Base-by-base conservation (phyloP, 2,329 filamentous ascomycete species). In the Colletotrichum plurivorum region DNA sequence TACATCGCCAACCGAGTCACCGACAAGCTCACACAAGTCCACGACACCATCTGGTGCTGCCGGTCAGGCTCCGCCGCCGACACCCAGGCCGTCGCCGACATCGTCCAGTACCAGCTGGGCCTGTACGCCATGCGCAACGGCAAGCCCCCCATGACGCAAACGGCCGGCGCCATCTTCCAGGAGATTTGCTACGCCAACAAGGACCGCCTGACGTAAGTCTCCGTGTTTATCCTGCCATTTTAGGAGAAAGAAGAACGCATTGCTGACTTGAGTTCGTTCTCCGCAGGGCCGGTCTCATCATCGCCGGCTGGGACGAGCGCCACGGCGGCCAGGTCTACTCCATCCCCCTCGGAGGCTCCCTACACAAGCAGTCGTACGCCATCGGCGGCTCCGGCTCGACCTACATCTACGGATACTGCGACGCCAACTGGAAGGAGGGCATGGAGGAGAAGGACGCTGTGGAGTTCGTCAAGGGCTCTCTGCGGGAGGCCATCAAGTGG, bases 41-140 rank as follows among this genome's bases (percentile, higher is more conserved):
- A 97, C 84, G 96, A 99, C 83, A 98, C 95, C 69, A 98, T 99
- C 83, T 99, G 96, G 96, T 99, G 96, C 86, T 99, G 96, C 86
- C 92, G 96, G 78, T 98, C 96, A 71, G 96, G 96, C 59, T 99
- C 96, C 27, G 96, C 96, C 39, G 96, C 96, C 74, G 96, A 99
- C 79, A 99, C 96, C 69, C 96, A 99, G 84, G 96, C 96, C 57
- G 94, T 99, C 56, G 96, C 96, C 69, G 96, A 99, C 78, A 98
- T 99, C 76, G 96, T 99, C 49, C 94, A 97, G 79, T 98, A 98
- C 82, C 94, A 99, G 81, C 88, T 99, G 60, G 93, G 94, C 76
- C 90, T 98, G 84, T 98, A 97, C 82, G 92, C 93, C 72, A 93
- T 97, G 84, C 90, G 90, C 75, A 97, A 97, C 82, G 91, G 95